Conservation (phyloP, 306 rosid genomes). For the Pueraria montana region DNA sequence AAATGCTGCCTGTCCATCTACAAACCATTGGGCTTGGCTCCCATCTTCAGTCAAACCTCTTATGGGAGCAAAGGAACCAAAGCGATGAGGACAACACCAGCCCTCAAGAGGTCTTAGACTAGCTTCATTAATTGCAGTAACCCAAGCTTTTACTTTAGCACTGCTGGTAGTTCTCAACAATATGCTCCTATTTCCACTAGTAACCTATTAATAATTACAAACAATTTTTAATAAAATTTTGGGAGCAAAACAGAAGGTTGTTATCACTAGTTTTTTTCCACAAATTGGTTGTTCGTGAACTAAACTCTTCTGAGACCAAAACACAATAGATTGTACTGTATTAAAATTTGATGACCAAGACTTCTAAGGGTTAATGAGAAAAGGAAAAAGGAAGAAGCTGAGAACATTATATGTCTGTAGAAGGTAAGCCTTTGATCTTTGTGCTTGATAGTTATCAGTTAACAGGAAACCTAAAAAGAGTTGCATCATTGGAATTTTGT, state of each 20-base stretch:
- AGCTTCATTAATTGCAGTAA: constrained; percentile 88
- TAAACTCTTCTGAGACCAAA: constrained; percentile 32
- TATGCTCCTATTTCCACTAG: constrained; percentile 87
- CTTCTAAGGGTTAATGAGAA: constrained; percentile 10
- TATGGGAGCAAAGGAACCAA: constrained; percentile 94
- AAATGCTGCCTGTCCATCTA: constrained; percentile 92
- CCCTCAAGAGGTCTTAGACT: constrained; percentile 94
- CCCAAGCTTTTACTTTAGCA: constrained; percentile 88
- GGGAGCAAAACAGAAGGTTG: constrained; percentile 30
- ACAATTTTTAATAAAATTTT: not conserved
- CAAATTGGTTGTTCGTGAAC: constrained; percentile 6
- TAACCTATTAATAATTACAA: constrained; percentile 60
- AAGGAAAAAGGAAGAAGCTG: constrained; percentile 38
- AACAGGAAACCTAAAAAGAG: constrained; percentile 22
- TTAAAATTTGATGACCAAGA: constrained; percentile 32
- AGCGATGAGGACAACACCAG: constrained; percentile 95
- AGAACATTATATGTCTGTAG: constrained; percentile 36
- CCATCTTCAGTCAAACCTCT: constrained; percentile 95
- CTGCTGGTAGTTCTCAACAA: constrained; percentile 77
- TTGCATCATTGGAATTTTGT: constrained; percentile 23
- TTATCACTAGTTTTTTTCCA: constrained; percentile 24
- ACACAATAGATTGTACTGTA: not conserved
- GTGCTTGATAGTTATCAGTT: constrained; percentile 3
- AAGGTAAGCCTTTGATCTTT: constrained; percentile 20
- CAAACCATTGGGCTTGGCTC: constrained; percentile 96